phyloP scores from a whole-genome alignment of 805 yeast genomes.

The Saturnispora zaruensis region DNA sequence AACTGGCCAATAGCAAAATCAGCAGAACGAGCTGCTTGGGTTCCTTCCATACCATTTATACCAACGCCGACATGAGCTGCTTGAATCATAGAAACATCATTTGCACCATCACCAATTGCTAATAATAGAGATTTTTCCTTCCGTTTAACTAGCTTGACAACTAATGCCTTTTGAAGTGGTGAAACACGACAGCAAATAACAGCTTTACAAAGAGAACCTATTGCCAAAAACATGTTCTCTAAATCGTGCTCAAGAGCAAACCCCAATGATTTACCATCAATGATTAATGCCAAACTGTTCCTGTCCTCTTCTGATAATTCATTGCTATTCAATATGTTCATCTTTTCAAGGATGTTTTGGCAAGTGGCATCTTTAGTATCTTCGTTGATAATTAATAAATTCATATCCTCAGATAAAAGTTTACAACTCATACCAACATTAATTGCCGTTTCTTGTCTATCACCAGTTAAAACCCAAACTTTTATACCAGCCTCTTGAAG shows the following conservation, averaged over 20 bases:
- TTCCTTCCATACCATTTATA: constrained; percentile 98
- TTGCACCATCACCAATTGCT: constrained; percentile 99
- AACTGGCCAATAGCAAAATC: constrained; percentile 97
- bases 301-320: constrained; percentile 59
- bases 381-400: constrained; percentile 80
- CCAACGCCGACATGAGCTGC: constrained; percentile 99
- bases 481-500: constrained; percentile 95
- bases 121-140: constrained; percentile 66
- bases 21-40: constrained; percentile 98
- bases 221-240: constrained; percentile 67
- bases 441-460: constrained; percentile 96
- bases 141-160: constrained; percentile 86
- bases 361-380: constrained; percentile 69
- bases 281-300: constrained; percentile 77
- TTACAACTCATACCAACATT: constrained; percentile 98
- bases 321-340: constrained; percentile 62
- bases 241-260: constrained; percentile 77
- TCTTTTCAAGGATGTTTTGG: constrained; percentile 63
- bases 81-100: constrained; percentile 98
- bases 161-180: constrained; percentile 93
- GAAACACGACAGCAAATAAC: constrained; percentile 98
- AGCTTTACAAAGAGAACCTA: constrained; percentile 85
- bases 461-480: constrained; percentile 97
- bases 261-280: constrained; percentile 87
- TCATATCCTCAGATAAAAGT: constrained; percentile 91